Percentiles rank a stretch among this genome's conserved stretches.
These are phyloP conservation scores for Chara braunii DNA, from an alignment of 139 green algal genomes.

Conservation along the genomic window DNA sequence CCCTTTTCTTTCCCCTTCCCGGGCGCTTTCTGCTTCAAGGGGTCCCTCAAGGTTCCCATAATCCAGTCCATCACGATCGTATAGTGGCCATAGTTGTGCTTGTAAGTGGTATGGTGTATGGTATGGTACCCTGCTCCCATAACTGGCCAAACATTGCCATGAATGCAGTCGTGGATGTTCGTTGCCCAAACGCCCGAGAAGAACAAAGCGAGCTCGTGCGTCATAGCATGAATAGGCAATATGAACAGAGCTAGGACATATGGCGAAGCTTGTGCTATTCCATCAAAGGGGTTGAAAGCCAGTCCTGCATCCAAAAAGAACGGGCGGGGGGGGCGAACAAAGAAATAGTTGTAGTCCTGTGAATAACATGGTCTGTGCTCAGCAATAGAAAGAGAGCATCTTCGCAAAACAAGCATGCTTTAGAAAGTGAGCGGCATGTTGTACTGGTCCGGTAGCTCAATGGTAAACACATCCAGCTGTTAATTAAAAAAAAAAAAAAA, in stretches of 20 bases:
- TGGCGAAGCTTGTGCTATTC: constrained; percentile 64
- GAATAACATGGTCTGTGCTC: too few relatives aligned
- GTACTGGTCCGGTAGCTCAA: too few relatives aligned
- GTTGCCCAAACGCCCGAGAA: constrained; percentile 85
- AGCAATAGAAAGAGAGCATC: too few relatives aligned
- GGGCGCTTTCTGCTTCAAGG: too few relatives aligned
- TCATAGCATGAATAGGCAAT: constrained; percentile 85
- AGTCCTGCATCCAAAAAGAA: too few relatives aligned
- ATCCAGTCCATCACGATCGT: constrained; percentile 77
- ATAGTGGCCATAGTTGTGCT: constrained; percentile 94
- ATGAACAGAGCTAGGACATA: constrained; percentile 73
- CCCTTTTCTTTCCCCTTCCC: neutral
- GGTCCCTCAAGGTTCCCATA: constrained; percentile 55
- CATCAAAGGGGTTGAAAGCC: constrained; percentile 75
- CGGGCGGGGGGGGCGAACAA: too few relatives aligned
- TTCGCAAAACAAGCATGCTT: too few relatives aligned
- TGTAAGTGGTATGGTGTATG: constrained; percentile 91
- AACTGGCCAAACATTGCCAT: constrained; percentile 69
- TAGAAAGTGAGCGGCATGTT: too few relatives aligned
- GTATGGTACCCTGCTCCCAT: constrained; percentile 95
- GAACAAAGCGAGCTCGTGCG: constrained; percentile 81
- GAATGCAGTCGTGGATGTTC: constrained; percentile 91
- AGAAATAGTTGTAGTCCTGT: too few relatives aligned
- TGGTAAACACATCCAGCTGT: too few relatives aligned
- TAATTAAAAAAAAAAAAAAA: too few relatives aligned